Base-by-base conservation (phyloP, 2,329 filamentous ascomycete genomes). In the Fusarium sp. region DNA sequence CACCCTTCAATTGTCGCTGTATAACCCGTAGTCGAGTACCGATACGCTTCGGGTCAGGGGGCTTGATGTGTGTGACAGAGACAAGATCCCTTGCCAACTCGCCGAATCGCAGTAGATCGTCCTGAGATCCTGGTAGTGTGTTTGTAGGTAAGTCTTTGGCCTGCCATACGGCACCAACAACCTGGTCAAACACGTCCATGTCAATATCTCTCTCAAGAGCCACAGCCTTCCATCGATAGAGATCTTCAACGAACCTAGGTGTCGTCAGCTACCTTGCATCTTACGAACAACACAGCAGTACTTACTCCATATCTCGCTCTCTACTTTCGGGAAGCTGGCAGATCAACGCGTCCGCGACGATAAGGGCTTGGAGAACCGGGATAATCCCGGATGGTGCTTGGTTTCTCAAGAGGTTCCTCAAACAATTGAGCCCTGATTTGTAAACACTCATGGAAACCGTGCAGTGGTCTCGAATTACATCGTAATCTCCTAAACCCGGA, bases 181-280 rank as follows among this genome's bases (percentile, higher is more conserved):
- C 38, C 16, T 69, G 52, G 42, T 76, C 71, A 53, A 76, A 77
- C 12, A 74, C 51, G 20, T 40, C 15, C 23, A 57, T 50, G 10
- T 74, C 71, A 10, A 51, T 36, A 8, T 55, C 51, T 2, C 65
- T 37, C 10, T 50, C 45, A 1, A 64, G 52, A 6, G 77, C 30
- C 3, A 74, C 16, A 3, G 65, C 50, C 31, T 67, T 75, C 75
- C 75, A 77, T 12, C 74, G 68, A 8, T 65, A 55, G 6, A 77
- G 52, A 49, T 77, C 75, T 10, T 66, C 59, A 6, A 57, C 50
- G 30, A 77, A 77, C 13, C 75, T 77, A 15, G 4, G n/a, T 2
- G 8, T 26, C 9, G 30, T 73, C 34, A 72, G 57, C 30, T n/a
- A 26, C 12, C 16, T 6, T 37, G 9, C 11, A 31, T 23, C 2